These are phyloP conservation scores for Persicaria maculosa DNA, from an alignment of 148 eudicot species.

Conservation along the genomic window DNA sequence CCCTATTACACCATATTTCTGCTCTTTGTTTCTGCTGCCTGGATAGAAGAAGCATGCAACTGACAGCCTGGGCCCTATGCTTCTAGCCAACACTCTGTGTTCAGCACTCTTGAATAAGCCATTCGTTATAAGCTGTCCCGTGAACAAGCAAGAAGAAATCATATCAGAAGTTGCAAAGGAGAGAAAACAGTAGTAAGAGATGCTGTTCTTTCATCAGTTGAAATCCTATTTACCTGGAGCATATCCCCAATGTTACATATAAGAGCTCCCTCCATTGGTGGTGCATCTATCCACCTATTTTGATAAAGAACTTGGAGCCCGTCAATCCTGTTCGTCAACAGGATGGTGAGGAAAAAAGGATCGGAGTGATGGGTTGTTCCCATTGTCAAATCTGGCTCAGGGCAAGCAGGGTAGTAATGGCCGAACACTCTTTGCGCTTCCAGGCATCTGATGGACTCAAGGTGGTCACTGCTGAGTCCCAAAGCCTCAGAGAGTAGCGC, in stretches of 20 bases:
- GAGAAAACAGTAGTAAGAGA: neutral
- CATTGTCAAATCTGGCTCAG: constrained; percentile 59
- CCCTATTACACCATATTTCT: constrained; percentile 36
- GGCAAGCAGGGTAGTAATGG: constrained; percentile 72
- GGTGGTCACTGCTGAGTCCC: constrained; percentile 41
- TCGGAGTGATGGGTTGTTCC: constrained; percentile 60
- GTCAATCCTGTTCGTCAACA: constrained; percentile 44
- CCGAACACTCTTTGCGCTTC: constrained; percentile 40
- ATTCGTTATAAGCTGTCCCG: constrained; percentile 39
- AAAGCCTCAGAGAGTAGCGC: constrained; percentile 59
- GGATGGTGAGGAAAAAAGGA: constrained; percentile 49
- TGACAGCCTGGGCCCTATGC: constrained; percentile 44
- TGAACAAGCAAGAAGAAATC: neutral
- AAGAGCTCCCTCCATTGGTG: constrained; percentile 48
- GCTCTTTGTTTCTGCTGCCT: constrained; percentile 18
- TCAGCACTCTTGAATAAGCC: constrained; percentile 45
- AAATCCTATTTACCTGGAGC: constrained; percentile 10
- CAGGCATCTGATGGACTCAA: constrained; percentile 44
- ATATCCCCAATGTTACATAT: constrained; percentile 7
- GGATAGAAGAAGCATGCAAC: constrained; percentile 54
- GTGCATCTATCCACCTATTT: constrained; percentile 50
- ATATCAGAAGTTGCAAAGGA: neutral
- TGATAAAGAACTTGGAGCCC: constrained; percentile 67
- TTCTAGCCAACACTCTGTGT: constrained; percentile 56
- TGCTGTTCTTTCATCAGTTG: neutral